Conservation (phyloP, 495 filamentous ascomycete genomes). For the Tuber calosporum region DNA sequence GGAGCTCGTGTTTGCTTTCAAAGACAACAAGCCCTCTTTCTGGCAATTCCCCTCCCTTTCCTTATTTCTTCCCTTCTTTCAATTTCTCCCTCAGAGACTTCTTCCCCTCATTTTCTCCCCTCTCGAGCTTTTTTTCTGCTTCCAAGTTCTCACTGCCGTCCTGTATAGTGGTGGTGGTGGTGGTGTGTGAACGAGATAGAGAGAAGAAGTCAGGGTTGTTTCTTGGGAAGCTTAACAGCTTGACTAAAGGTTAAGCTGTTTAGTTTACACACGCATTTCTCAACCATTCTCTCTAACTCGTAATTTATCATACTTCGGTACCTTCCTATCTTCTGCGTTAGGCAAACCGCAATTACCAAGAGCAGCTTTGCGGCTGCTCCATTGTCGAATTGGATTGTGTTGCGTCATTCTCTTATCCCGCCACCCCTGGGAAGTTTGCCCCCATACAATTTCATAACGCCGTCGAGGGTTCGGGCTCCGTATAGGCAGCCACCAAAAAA, state of each 20-base stretch:
- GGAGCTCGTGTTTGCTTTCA: background rate
- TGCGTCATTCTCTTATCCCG: background rate
- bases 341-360: background rate
- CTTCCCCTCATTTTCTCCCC: background rate
- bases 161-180: too few relatives aligned
- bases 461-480: background rate
- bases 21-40: background rate
- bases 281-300: background rate
- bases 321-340: background rate
- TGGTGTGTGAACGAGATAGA: background rate
- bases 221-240: background rate
- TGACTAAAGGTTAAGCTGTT: background rate
- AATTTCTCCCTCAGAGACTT: background rate
- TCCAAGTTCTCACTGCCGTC: background rate
- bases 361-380: background rate
- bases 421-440: background rate
- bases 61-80: background rate
- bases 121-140: background rate
- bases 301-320: background rate
- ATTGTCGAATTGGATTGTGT: background rate
- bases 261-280: background rate
- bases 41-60: background rate
- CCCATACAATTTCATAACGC: conserved; percentile 1
- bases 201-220: background rate
- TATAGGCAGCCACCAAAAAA: background rate